Evolutionary conservation across 176 grass and related monocot genomes (phyloP), one percentile per base, ranked within the genome.

Genomic region (Eleusine indica): DNA sequence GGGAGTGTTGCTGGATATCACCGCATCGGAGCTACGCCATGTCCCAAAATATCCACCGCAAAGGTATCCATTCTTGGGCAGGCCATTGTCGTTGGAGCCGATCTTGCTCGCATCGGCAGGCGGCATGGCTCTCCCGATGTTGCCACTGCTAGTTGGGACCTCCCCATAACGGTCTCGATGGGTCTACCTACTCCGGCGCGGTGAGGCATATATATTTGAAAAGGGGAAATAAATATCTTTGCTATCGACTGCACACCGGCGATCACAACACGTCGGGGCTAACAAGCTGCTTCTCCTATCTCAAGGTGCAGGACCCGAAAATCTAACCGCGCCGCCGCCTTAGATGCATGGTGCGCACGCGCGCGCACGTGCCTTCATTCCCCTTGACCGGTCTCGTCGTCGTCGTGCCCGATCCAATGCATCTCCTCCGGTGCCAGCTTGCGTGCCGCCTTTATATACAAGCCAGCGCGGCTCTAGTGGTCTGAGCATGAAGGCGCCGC

Each of bases 271-370:
- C 52, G 52, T 56, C 3, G 12, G 48, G 48, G 12, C 12, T 15
- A 51, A 51, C 3, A 3, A 3, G 49, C 13, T 52, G 14, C 49
- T 56, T 21, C 54, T 57, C 17, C 3, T 17, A 19, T 57, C 17
- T 19, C 54, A 57, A 21, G 54, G 18, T 7, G 16, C 54, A 57
- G 54, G 54, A 5, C 17, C 54, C 54, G 5, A 18, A 57, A 52
- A 16, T 57, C 18, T 6, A 19, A 57, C 54, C 0, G 18, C 54
- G 54, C 54, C 54, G 13, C 49, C 49, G 14, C 5, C 54, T 7
- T 57, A 21, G 54, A 56, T 43, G 68, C 68, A 71, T 71, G 68
- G 41, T 9, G 68, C 10, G 40, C 68, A 71, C 68, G 68, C 41
- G 11, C 68, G 5, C 14, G 21, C 68, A 70, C 68, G 68, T 70